Base-by-base conservation (phyloP, 169 alveolate species). In the Cryptosporidium felis region DNA sequence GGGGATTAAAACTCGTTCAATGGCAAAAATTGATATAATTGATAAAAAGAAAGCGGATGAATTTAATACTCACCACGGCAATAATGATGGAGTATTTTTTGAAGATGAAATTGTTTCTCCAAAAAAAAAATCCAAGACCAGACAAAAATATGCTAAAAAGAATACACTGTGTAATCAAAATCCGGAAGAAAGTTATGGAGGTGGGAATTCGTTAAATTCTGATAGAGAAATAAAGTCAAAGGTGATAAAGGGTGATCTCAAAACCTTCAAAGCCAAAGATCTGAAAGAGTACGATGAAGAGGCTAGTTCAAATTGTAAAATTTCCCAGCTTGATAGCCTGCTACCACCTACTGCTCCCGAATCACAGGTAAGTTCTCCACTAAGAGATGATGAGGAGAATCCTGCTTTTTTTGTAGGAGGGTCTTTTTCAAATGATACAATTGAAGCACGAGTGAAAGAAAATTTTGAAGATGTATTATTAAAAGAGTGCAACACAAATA, bases 281-380 rank as follows among this genome's bases (percentile, higher is more conserved):
- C n/a, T n/a, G n/a, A n/a, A n/a, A n/a, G n/a, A n/a, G n/a, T n/a
- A n/a, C n/a, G n/a, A n/a, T n/a, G n/a, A n/a, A n/a, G n/a, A n/a
- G n/a, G n/a, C n/a, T n/a, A n/a, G n/a, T n/a, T n/a, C n/a, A n/a
- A n/a, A n/a, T n/a, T n/a, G n/a, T n/a, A n/a, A n/a, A n/a, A n/a
- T n/a, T n/a, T 56, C 63, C 21, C 74, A 30, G 9, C 23, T 53
- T 16, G 67, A 49, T 53, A 42, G 59, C 16, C 41, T 56, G 23
- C 41, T 74, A 12, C 85, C 66, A 74, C 67, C 85, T n/a, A 74
- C 85, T 10, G 85, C 85, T 36, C 85, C 85, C 21, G 85, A 74
- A n/a, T 74, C 85, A 14, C 60, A 36, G 12, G 59, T 40, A 26
- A 49, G 45, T 12, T 74, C 85, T 34, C 85, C 85, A 30, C 51